phyloP scores from a whole-genome alignment of 306 rosid species.

The Dicorynia guianensis region DNA sequence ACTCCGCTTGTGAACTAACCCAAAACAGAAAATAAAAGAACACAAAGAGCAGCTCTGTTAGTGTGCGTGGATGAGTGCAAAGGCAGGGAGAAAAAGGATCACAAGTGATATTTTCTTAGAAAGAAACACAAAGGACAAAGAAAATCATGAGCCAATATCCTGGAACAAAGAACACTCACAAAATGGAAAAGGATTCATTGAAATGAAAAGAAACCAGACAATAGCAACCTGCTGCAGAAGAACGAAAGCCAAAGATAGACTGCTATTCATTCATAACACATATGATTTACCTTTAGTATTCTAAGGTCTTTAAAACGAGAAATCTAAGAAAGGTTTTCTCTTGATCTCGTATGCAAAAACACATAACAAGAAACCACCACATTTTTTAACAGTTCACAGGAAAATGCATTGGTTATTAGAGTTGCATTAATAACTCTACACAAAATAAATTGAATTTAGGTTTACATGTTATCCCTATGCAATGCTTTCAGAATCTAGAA shows the following conservation, averaged over 20 bases:
- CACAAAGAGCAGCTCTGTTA: slow-evolving; percentile 2
- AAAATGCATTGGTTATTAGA: background rate
- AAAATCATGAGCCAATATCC: background rate
- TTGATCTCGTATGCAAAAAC: too few species aligned
- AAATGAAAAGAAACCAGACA: background rate
- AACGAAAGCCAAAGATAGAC: slow-evolving; percentile 16
- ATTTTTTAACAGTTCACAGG: too few species aligned
- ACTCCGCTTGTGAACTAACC: slow-evolving; percentile 63
- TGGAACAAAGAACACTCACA: too few species aligned
- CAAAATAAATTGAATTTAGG: background rate
- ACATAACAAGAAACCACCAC: too few species aligned
- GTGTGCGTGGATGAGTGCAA: slow-evolving; percentile 7
- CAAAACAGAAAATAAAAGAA: slow-evolving; percentile 2
- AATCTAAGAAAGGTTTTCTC: too few species aligned
- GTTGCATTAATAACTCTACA: slow-evolving; percentile 5
- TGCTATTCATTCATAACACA: background rate
- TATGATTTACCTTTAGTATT: background rate
- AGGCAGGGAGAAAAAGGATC: slow-evolving; percentile 14
- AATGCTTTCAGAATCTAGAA: background rate
- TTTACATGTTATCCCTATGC: background rate
- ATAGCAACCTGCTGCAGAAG: background rate
- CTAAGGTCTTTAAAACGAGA: too few species aligned
- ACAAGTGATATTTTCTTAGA: too few species aligned
- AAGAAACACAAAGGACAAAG: too few species aligned
- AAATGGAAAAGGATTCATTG: slow-evolving; percentile 10